Conservation (phyloP, 139 green algal genomes). For the Tetraselmis striata region DNA sequence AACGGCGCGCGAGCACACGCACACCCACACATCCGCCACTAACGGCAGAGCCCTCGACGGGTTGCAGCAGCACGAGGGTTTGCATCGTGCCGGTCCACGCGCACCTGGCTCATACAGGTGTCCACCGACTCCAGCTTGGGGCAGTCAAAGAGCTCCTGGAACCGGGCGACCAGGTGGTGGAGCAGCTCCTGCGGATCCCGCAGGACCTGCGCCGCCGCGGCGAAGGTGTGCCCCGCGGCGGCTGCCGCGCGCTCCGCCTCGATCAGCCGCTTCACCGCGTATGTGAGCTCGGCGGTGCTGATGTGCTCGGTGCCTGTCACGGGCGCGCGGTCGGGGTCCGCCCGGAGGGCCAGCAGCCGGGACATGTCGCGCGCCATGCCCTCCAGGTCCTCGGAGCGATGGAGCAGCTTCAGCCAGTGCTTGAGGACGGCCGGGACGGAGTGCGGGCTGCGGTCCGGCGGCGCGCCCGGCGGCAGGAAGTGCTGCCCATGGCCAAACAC, state of each 20-base stretch:
- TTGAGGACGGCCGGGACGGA: slow-evolving; percentile 5
- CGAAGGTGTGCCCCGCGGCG: slow-evolving; percentile 20
- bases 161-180: slow-evolving; percentile 39
- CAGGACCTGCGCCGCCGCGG: slow-evolving; percentile 26
- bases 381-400: not conserved
- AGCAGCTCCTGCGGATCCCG: slow-evolving; percentile 32
- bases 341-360: not conserved
- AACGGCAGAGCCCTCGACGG: too few relatives aligned
- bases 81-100: too few relatives aligned
- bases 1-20: too few relatives aligned
- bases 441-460: slow-evolving; percentile 18
- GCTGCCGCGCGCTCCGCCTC: slow-evolving; percentile 20
- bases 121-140: slow-evolving; percentile 36
- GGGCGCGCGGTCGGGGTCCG: not conserved
- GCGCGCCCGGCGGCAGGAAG: slow-evolving; percentile 31
- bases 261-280: slow-evolving; percentile 30
- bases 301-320: too few relatives aligned
- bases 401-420: slow-evolving; percentile 14
- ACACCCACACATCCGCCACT: too few relatives aligned
- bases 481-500: slow-evolving; percentile 25
- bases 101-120: slow-evolving; percentile 46
- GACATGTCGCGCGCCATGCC: not conserved
- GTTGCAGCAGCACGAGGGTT: too few relatives aligned
- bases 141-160: slow-evolving; percentile 47
- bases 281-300: too few relatives aligned